Evolutionary conservation across 306 rosid genomes (phyloP), one percentile per base, ranked within the genome.

Genomic region (Mimosa pudica): DNA sequence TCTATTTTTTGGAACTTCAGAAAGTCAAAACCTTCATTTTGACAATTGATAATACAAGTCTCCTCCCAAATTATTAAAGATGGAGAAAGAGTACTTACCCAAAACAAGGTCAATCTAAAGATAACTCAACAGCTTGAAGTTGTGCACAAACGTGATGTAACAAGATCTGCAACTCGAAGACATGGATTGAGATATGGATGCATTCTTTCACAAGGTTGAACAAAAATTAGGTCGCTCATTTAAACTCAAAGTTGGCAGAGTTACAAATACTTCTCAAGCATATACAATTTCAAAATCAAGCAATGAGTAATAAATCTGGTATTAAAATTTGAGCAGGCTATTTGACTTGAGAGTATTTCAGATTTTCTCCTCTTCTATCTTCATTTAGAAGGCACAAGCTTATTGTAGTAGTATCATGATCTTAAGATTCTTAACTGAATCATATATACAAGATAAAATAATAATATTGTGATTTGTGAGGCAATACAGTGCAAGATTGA

Each of bases 111-210:
- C 96, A 87, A 85, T 90, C 90, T 76, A 91, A 61, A 57, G 41
- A 85, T 93, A 86, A 92, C 94, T 80, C 92, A 87, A 83, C 99
- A 93, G 85, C 97, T 96, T 79, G 97, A 96, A 86, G 78, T 87
- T 88, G 82, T 93, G 89, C 98, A 93, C 84, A 93, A 90, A 93
- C 93, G 97, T 93, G 77, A 90, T 90, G 82, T 92, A 89, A 82
- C 97, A 93, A 80, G 97, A 93, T 86, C 94, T 86, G 86, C 97
- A 93, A 84, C 85, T 96, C 77, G 88, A 86, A 77, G 96, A 84
- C 79, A 95, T 95, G 98, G 30, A 24, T 24, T 24, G 30, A 24
- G 30, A 24, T 24, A 24, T 24, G 30, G 63, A 57, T 8, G 97
- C 93, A 87, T 80, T 90, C 98, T 80, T 93, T 95, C 77, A 96